Percentiles rank a stretch among this genome's conserved stretches.
phyloP scores from a whole-genome alignment of 2,329 filamentous ascomycete genomes.

The Zelopaecilomyces penicillatus region DNA sequence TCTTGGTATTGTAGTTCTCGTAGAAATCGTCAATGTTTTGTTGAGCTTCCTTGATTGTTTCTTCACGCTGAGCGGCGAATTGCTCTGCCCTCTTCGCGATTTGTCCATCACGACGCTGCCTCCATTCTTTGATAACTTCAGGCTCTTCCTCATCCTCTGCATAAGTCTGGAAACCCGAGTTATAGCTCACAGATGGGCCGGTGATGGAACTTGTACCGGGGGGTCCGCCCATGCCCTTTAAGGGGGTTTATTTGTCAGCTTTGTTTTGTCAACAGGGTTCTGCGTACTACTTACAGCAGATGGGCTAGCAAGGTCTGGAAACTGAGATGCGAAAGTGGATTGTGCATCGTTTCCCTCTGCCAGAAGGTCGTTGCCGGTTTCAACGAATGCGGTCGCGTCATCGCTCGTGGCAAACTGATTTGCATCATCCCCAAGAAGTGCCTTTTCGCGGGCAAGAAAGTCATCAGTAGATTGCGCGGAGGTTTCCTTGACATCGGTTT shows the following conservation, averaged over 20 bases:
- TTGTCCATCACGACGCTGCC: slow-evolving; percentile 75
- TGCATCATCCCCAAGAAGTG: slow-evolving; percentile 83
- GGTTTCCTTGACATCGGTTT: slow-evolving; percentile 55
- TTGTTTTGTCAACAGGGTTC: not conserved
- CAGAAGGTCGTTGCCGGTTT: slow-evolving; percentile 62
- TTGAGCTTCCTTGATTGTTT: slow-evolving; percentile 82
- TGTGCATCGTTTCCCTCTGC: slow-evolving; percentile 52
- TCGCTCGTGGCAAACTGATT: slow-evolving; percentile 75
- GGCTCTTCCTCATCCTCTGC: slow-evolving; percentile 70
- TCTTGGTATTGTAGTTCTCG: slow-evolving; percentile 97
- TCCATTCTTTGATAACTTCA: slow-evolving; percentile 85
- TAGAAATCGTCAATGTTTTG: slow-evolving; percentile 98
- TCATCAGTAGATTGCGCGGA: slow-evolving; percentile 60
- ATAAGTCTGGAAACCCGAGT: slow-evolving; percentile 52
- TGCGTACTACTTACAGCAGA: slow-evolving; percentile 22
- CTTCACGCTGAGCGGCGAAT: slow-evolving; percentile 70
- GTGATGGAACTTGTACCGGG: slow-evolving; percentile 51
- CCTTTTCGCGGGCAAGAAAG: slow-evolving; percentile 88
- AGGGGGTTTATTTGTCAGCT: slow-evolving; percentile 2
- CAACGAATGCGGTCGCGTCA: slow-evolving; percentile 57
- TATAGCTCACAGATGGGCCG: slow-evolving; percentile 55
- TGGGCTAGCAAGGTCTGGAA: slow-evolving; percentile 62
- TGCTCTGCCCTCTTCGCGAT: slow-evolving; percentile 79
- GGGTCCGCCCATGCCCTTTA: slow-evolving; percentile 21
- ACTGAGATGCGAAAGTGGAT: slow-evolving; percentile 71